Evolutionary conservation across 768 basidiomycete species (phyloP).

Genomic region (Phaeotremella skinneri): DNA sequence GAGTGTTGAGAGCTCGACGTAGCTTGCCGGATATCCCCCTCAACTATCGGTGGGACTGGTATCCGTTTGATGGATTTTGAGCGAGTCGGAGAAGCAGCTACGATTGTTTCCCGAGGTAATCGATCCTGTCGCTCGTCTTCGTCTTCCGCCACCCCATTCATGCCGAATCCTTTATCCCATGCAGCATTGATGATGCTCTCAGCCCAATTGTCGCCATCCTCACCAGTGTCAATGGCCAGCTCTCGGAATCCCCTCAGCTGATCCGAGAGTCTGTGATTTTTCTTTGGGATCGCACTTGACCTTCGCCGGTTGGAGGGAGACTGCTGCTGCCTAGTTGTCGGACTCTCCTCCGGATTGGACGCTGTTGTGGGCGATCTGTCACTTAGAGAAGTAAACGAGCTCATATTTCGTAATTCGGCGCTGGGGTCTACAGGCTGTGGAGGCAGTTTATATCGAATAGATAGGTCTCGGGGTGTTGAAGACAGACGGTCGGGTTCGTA

Average conservation of each 20-base stretch:
- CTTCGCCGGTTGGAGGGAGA: background rate
- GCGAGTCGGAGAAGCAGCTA: background rate
- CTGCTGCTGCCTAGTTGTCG: conserved; percentile 5
- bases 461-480: too few relatives aligned
- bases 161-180: background rate
- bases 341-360: too few relatives aligned
- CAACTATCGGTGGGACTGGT: too few relatives aligned
- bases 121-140: background rate
- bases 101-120: background rate
- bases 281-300: background rate
- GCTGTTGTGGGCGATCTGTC: too few relatives aligned
- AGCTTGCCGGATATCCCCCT: too few relatives aligned
- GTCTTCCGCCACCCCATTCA: background rate
- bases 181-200: conserved; percentile 11
- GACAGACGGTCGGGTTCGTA: too few relatives aligned
- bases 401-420: too few relatives aligned
- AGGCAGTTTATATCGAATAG: too few relatives aligned
- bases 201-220: conserved; percentile 14
- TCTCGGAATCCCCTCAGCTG: conserved; percentile 32
- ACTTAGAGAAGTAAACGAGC: too few relatives aligned
- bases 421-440: too few relatives aligned
- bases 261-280: conserved; percentile 23
- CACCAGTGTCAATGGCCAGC: conserved; percentile 14
- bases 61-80: background rate
- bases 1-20: conserved; percentile 6